phyloP scores from a whole-genome alignment of 176 grass and related monocot genomes.

The Oryza punctata region DNA sequence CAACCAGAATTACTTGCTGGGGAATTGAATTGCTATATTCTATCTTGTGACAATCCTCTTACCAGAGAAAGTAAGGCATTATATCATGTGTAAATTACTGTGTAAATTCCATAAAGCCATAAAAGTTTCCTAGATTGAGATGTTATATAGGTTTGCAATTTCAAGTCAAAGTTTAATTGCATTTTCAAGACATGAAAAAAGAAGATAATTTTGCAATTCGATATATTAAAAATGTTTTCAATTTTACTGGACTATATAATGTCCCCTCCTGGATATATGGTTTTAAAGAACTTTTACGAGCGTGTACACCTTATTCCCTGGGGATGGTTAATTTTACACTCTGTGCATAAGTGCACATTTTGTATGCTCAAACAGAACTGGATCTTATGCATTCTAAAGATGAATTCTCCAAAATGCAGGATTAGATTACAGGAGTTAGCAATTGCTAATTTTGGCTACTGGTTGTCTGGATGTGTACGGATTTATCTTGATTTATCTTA shows the following conservation, averaged over 20 bases:
- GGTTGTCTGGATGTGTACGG: background rate
- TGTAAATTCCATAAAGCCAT: background rate
- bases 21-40: slow-evolving; percentile 1
- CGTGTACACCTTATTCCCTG: background rate
- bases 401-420: slow-evolving; percentile 6
- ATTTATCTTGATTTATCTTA: slow-evolving; percentile 33
- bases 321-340: background rate
- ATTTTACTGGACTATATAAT: background rate
- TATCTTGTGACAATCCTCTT: background rate
- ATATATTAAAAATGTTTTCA: background rate
- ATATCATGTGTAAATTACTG: background rate
- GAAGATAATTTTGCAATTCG: background rate
- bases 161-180: background rate
- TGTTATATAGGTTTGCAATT: background rate
- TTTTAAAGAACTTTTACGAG: background rate
- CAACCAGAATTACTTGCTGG: background rate
- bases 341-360: background rate
- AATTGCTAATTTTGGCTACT: slow-evolving; percentile 20
- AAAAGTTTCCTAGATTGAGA: background rate
- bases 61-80: background rate
- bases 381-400: background rate
- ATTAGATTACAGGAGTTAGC: background rate
- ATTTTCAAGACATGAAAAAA: background rate
- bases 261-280: background rate
- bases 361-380: background rate